phyloP scores from a whole-genome alignment of 768 basidiomycete species.

The Lactarius hengduanensis region DNA sequence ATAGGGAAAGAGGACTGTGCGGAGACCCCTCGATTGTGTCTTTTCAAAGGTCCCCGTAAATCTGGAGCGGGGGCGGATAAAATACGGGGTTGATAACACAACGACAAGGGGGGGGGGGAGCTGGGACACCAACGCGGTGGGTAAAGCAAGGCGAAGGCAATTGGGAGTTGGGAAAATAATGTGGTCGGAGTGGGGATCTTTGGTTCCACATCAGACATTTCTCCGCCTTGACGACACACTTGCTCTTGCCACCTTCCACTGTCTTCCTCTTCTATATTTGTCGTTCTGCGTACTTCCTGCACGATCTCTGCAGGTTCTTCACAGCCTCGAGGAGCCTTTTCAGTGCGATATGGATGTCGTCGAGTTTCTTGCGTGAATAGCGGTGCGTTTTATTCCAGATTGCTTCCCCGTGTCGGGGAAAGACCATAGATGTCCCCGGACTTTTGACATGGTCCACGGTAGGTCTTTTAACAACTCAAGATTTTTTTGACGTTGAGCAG shows the following conservation, averaged over 20 bases:
- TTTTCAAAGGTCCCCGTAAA: not conserved
- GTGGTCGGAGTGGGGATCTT: slow-evolving; percentile 2
- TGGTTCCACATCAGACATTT: not conserved
- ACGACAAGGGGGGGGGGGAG: not conserved
- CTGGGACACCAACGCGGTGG: not conserved
- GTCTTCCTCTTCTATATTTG: slow-evolving; percentile 2
- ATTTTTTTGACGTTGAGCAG: slow-evolving; percentile 11
- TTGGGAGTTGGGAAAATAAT: not conserved
- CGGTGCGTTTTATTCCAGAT: slow-evolving; percentile 17
- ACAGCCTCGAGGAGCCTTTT: slow-evolving; percentile 14
- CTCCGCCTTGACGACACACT: not conserved
- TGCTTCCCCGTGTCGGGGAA: slow-evolving; percentile 16
- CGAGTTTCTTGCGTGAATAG: slow-evolving; percentile 7
- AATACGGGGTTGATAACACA: not conserved
- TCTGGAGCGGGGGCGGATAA: not conserved
- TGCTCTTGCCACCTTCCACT: slow-evolving; percentile 4
- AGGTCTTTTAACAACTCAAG: slow-evolving; percentile 16
- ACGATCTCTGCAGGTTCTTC: not conserved
- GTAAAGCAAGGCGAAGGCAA: not conserved
- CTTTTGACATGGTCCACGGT: slow-evolving; percentile 5
- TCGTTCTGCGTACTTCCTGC: slow-evolving; percentile 2
- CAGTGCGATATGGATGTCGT: not conserved
- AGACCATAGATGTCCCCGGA: not conserved
- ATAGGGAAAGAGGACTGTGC: not conserved
- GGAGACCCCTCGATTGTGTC: not conserved